These are phyloP conservation scores for Geranomyces michiganensis DNA, from an alignment of 192 early-diverging fungal genomes.

Conservation along the genomic window DNA sequence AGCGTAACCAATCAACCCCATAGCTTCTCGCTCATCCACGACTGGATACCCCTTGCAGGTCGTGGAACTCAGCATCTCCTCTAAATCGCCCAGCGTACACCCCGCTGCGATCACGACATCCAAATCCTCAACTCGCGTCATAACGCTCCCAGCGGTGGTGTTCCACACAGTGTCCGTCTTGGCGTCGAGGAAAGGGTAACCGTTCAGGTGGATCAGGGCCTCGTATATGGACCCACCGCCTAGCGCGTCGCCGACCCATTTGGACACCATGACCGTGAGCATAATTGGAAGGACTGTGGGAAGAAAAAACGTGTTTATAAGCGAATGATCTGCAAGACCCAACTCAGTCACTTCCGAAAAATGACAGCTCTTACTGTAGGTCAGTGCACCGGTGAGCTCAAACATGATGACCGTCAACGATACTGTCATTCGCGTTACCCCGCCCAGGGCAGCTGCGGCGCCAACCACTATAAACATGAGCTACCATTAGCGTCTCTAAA, in stretches of 20 bases:
- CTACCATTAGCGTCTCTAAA: slow-evolving; percentile 11
- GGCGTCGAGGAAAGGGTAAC: slow-evolving; percentile 58
- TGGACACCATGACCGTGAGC: slow-evolving; percentile 56
- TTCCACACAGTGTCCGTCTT: slow-evolving; percentile 43
- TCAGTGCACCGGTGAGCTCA: slow-evolving; percentile 93
- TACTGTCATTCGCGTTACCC: slow-evolving; percentile 86
- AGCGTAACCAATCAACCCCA: slow-evolving; percentile 73
- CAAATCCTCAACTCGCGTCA: slow-evolving; percentile 45
- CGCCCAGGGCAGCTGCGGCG: slow-evolving; percentile 84
- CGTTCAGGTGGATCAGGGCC: slow-evolving; percentile 50
- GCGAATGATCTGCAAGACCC: neutral
- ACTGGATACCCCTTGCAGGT: slow-evolving; percentile 56
- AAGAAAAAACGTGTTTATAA: neutral
- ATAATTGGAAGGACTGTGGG: slow-evolving; percentile 57
- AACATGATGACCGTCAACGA: slow-evolving; percentile 94
- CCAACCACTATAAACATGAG: slow-evolving; percentile 63
- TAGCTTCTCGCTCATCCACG: slow-evolving; percentile 28
- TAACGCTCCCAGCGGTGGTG: slow-evolving; percentile 37
- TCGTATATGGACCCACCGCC: slow-evolving; percentile 73
- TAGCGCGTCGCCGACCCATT: slow-evolving; percentile 77
- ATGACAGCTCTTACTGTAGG: slow-evolving; percentile 61
- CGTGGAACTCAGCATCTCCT: slow-evolving; percentile 52
- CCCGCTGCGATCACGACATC: slow-evolving; percentile 38
- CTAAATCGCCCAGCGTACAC: slow-evolving; percentile 52
- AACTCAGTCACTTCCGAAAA: neutral